Base-by-base conservation (phyloP, 306 rosid genomes). In the Prunus campanulata region DNA sequence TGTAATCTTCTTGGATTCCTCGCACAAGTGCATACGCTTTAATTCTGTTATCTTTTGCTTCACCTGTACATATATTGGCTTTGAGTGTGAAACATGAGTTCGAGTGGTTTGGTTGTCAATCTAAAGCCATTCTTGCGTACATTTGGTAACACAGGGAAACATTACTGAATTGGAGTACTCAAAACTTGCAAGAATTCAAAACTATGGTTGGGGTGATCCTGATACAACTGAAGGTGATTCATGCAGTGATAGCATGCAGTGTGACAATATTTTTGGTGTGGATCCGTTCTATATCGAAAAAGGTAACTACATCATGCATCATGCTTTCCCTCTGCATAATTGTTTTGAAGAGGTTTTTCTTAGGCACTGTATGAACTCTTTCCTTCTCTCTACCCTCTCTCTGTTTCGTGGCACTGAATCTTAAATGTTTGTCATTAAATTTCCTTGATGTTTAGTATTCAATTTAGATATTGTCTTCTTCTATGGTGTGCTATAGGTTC, bases 161-260 rank as follows among this genome's bases (percentile, higher is more conserved):
- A 57, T 69, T 78, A 75, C 82, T 52, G 56, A 69, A 78, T 62
- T 70, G 47, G 81, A 55, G 70, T 66, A 74, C 82, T 74, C 84
- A 47, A 83, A 85, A 70, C 92, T 89, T 83, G 82, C 85, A 81
- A 83, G 77, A 79, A 79, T 90, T 84, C 88, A 83, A 73, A 83
- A 80, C 82, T 90, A 89, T 75, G 85, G 96, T 67, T 94, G 98
- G 97, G 92, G 90, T 29, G 90, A 85, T 77, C 75, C 77, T 74
- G 84, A 83, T 57, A 61, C 81, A 24, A 35, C 54, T 68, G 50
- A 47, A 51, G 84, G 80, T 62, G 71, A 75, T 79, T 75, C 84
- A 11, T 64, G 70, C 24, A 62, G 49, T 76, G 88, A 78, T 67
- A 80, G 71, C 42, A 78, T 59, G 83, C 87, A 78, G 20, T 66